A percentile compares a stretch with the other conserved stretches of the same genome.
These are phyloP conservation scores for Sugiyamaella grinbergsii DNA, from an alignment of 1,139 yeast species.

Conservation along the genomic window DNA sequence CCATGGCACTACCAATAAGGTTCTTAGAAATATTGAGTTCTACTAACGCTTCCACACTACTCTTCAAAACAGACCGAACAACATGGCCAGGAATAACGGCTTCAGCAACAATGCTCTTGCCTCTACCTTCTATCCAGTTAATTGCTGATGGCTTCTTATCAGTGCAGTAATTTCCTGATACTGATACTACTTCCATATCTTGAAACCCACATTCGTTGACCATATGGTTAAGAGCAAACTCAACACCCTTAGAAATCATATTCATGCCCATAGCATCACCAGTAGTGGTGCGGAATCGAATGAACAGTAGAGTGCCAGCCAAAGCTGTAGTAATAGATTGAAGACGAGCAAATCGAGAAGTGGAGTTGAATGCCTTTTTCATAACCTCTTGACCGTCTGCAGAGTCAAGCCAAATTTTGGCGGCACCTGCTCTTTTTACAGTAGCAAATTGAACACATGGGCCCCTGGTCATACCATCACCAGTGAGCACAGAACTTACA, in stretches of 20 bases:
- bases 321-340: constrained; percentile 89
- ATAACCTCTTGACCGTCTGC: constrained; percentile 84
- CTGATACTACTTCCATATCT: constrained; percentile 90
- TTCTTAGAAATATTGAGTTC: constrained; percentile 87
- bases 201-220: constrained; percentile 86
- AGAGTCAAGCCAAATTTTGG: constrained; percentile 93
- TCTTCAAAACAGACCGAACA: constrained; percentile 79
- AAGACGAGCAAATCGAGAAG: constrained; percentile 94
- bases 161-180: constrained; percentile 96
- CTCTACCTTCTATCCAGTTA: constrained; percentile 99
- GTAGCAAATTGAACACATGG: constrained; percentile 92
- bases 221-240: constrained; percentile 80
- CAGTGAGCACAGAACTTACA: constrained; percentile 84
- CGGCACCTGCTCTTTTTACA: constrained; percentile 86
- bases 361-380: constrained; percentile 91
- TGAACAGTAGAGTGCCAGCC: constrained; percentile 89
- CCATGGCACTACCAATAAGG: constrained; percentile 96
- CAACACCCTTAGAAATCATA: constrained; percentile 99
- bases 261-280: constrained; percentile 99
- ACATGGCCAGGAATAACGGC: constrained; percentile 83
- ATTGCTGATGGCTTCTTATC: constrained; percentile 98
- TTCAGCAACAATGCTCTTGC: constrained; percentile 97
- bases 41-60: constrained; percentile 89
- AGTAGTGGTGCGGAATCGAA: constrained; percentile 93
- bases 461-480: constrained; percentile 99